Evolutionary conservation across 2,329 filamentous ascomycete species (phyloP), one percentile per base, ranked within the genome.

Genomic region (Ophiobolus disseminans): DNA sequence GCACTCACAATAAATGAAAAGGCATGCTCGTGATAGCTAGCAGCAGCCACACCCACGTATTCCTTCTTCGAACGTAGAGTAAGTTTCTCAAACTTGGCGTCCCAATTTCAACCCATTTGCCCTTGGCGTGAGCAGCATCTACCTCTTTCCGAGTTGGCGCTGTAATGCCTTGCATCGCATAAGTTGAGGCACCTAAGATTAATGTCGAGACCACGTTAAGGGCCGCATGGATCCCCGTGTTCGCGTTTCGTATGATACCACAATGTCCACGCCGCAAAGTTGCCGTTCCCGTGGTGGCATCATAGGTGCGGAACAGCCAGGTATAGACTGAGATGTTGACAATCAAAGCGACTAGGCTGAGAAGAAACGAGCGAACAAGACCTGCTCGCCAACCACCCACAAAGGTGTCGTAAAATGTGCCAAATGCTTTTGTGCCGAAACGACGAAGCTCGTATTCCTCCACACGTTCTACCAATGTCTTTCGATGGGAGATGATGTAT

Each of bases 151-250:
- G 50, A 6, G 61, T 61, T 2, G 61, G 61, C 16, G 61, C 48
- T 8, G 55, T 56, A 2, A 62, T 40, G 13, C 59, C 55, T 38
- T 65, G 59, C 61, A 65, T 65, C 1, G 53, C 53, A 38, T 56
- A 63, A 11, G 52, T 63, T 3, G 52, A 57, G 25, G 61, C 57
- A 7, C 46, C 50, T 3, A 65, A 36, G 2, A 65, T 45, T 21
- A 60, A 34, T 2, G 59, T 63, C n/a, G 74, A 74, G 19, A 80
- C 60, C 1, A 73, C 51, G 63, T 83, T 83, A 57, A 83, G 25
- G 1, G 44, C 52, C 13, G 81, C 58, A 63, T 83, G 80, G 1
- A 78, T 50, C 8, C 39, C 49, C 1, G 43, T 50, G 32, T 57
- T 57, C 10, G 57, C 20, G 8, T 21, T 23, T 5, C 40, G 22